A percentile compares a stretch with the other conserved stretches of the same genome.
Evolutionary conservation across 148 eudicot species (phyloP).

Genomic region (Rhododendron kiyosumense): DNA sequence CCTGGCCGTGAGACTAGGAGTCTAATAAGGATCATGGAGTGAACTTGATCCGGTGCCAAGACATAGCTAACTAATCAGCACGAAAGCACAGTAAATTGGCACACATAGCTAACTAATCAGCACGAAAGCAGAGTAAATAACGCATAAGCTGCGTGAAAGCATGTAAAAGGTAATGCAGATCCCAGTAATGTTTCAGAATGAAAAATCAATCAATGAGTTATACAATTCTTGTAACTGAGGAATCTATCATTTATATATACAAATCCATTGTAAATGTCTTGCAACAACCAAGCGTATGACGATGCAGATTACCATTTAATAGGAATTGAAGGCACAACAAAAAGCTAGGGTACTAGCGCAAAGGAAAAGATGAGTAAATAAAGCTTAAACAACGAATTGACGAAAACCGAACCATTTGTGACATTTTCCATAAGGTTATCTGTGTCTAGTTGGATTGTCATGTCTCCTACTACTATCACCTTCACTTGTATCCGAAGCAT

Average conservation of each 20-base stretch:
- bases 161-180: neutral
- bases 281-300: neutral
- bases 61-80: neutral
- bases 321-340: neutral
- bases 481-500: slow-evolving; percentile 51
- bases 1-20: neutral
- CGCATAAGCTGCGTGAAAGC: neutral
- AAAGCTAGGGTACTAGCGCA: neutral
- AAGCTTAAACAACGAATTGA: slow-evolving; percentile 10
- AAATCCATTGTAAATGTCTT: neutral
- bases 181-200: neutral
- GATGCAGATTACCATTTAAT: neutral
- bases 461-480: slow-evolving; percentile 48
- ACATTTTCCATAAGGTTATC: slow-evolving; percentile 28
- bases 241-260: slow-evolving; percentile 1
- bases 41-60: neutral
- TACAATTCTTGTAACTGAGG: neutral
- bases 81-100: neutral
- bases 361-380: slow-evolving; percentile 4
- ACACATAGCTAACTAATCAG: no score
- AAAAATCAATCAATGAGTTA: neutral
- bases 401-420: neutral
- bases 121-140: neutral
- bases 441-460: slow-evolving; percentile 36
- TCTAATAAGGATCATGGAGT: neutral